Conservation (phyloP, 345 rosid species). For the Gossypium mustelinum region DNA sequence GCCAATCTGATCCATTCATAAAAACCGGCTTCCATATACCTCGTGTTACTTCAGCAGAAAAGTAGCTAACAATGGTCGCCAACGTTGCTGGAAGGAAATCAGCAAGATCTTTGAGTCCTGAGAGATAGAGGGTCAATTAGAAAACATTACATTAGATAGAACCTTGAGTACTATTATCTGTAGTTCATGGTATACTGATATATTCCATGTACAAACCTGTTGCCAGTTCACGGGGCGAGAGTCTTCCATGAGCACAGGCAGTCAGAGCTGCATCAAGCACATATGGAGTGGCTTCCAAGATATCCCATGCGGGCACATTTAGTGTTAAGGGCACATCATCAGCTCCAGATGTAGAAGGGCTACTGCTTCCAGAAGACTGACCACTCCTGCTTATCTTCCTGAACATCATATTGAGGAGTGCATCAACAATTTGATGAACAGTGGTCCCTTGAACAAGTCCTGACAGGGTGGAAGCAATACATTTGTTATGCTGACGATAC, state of each 20-base stretch:
- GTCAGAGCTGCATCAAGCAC: conserved; percentile 86
- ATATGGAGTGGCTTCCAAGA: conserved; percentile 81
- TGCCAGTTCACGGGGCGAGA: conserved; percentile 93
- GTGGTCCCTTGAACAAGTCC: conserved; percentile 68
- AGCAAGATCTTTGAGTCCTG: conserved; percentile 93
- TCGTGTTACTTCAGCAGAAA: conserved; percentile 90
- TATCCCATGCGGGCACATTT: conserved; percentile 92
- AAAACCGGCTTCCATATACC: conserved; percentile 92
- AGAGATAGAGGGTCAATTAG: background rate
- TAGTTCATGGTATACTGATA: too few species aligned
- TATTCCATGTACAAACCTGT: conserved; percentile 58
- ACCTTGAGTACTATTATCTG: background rate
- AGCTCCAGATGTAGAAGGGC: conserved; percentile 54
- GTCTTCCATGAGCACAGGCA: conserved; percentile 87
- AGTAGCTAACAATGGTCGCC: conserved; percentile 82
- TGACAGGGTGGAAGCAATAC: conserved; percentile 76
- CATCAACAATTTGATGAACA: conserved; percentile 84
- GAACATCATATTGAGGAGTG: conserved; percentile 78
- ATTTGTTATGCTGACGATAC: conserved; percentile 83
- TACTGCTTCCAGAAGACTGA: conserved; percentile 77
- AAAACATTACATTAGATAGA: background rate
- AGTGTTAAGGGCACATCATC: conserved; percentile 59
- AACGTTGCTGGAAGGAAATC: conserved; percentile 92
- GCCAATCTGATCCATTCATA: conserved; percentile 99
- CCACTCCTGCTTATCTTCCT: conserved; percentile 59